These are phyloP conservation scores for Magnaporthiopsis rhizophila DNA, from an alignment of 2,329 filamentous ascomycete genomes.

Conservation along the genomic window DNA sequence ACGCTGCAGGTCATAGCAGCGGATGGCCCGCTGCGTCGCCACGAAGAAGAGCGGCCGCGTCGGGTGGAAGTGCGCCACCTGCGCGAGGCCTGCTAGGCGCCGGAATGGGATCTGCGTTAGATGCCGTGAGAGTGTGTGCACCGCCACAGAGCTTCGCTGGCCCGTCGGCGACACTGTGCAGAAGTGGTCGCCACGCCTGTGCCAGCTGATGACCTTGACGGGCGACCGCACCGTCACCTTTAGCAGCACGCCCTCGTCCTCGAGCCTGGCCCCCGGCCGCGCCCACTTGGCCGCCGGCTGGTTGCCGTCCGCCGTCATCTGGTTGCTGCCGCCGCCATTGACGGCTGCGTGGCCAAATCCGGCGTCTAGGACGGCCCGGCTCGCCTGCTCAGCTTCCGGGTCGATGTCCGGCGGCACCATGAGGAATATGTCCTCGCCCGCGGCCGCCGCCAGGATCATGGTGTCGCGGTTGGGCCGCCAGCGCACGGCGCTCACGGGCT, in stretches of 20 bases:
- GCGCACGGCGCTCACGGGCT: slow-evolving; percentile 74
- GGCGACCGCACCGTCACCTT: slow-evolving; percentile 71
- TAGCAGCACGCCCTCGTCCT: slow-evolving; percentile 71
- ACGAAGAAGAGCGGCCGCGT: slow-evolving; percentile 91
- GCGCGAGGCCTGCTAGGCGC: slow-evolving; percentile 62
- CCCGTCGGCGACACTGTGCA: slow-evolving; percentile 80
- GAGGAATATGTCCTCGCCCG: slow-evolving; percentile 78
- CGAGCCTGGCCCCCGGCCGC: slow-evolving; percentile 64
- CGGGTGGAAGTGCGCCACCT: slow-evolving; percentile 91
- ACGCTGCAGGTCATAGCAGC: slow-evolving; percentile 85
- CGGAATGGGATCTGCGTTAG: slow-evolving; percentile 92
- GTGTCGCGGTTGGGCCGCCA: slow-evolving; percentile 84
- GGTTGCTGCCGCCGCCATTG: slow-evolving; percentile 45
- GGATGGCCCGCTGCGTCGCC: slow-evolving; percentile 86
- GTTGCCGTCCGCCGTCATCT: slow-evolving; percentile 54
- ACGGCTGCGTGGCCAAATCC: slow-evolving; percentile 91
- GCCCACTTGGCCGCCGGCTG: slow-evolving; percentile 75
- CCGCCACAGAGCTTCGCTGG: slow-evolving; percentile 73
- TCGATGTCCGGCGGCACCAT: slow-evolving; percentile 67
- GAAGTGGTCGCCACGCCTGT: slow-evolving; percentile 89
- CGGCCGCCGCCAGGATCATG: slow-evolving; percentile 73
- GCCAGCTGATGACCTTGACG: slow-evolving; percentile 88
- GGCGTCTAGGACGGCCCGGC: slow-evolving; percentile 69
- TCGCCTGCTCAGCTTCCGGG: slow-evolving; percentile 64
- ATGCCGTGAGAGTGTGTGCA: slow-evolving; percentile 93